Conservation (phyloP, 2,329 filamentous ascomycete genomes). For the Botrytis aclada region DNA sequence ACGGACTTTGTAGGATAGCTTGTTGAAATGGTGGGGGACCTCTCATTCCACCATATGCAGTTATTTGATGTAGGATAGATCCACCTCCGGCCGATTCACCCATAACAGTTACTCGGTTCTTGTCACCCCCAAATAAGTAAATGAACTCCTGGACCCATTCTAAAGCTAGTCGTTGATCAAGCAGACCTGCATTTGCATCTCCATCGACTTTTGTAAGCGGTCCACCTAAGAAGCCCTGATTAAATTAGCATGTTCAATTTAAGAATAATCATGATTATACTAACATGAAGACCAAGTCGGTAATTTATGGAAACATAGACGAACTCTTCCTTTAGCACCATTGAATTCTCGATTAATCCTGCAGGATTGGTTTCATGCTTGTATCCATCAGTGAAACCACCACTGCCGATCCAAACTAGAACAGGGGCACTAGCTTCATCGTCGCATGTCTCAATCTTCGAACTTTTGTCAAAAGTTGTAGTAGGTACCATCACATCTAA, state of each 20-base stretch:
- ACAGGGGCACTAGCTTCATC: neutral
- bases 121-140: constrained; percentile 58
- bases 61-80: constrained; percentile 54
- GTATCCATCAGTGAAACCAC: constrained; percentile 43
- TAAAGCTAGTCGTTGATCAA: constrained; percentile 54
- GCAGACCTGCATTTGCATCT: constrained; percentile 40
- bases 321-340: constrained; percentile 37
- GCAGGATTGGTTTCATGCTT: constrained; percentile 42
- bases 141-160: constrained; percentile 39
- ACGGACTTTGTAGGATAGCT: constrained; percentile 36
- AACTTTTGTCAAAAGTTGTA: constrained; percentile 34
- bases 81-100: constrained; percentile 52
- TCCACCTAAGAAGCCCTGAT: constrained; percentile 39
- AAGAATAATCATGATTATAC: constrained; percentile 8
- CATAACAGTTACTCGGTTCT: constrained; percentile 47
- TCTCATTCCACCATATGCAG: constrained; percentile 45
- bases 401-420: constrained; percentile 35
- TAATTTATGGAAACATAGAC: constrained; percentile 38
- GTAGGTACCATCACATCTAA: constrained; percentile 47
- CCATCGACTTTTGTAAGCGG: constrained; percentile 44
- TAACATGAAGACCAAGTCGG: constrained; percentile 34
- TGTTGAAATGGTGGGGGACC: constrained; percentile 43
- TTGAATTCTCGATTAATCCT: constrained; percentile 38
- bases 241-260: neutral
- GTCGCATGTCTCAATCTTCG: constrained; percentile 20